Evolutionary conservation across 768 basidiomycete species (phyloP), one percentile per base, ranked within the genome.

Genomic region (Melanogaster broomeanus): DNA sequence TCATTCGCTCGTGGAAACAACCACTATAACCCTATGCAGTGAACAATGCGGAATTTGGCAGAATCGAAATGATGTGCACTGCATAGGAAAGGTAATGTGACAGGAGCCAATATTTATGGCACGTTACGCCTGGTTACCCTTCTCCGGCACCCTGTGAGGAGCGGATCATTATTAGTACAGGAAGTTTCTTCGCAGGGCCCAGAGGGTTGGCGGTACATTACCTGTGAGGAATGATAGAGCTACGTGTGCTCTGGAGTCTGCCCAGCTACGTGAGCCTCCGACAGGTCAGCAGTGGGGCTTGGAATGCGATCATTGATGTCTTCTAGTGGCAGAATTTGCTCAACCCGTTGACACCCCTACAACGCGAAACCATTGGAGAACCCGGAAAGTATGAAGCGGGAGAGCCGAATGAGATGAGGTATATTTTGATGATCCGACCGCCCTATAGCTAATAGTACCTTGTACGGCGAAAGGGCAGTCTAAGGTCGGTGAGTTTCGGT

Each of bases 31-130:
- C 64, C 51, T 30, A 53, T 59, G 18, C 25, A 57, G 61, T 53
- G 48, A 35, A 66, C 62, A 61, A 61, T 56, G 59, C 56, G 24
- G 46, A 19, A 66, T 64, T 35, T 31, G 43, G 58, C 45, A 61
- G 49, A 37, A 45, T 56, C 43, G 58, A 49, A 52, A 28, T 34
- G 52, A 57, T 27, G 42, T 51, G 48, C 42, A 43, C 55, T 49
- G 44, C 49, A 48, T 42, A 44, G 44, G 19, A 11, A 53, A 18
- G 39, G 41, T 10, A 35, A 45, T 37, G 46, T 53, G 53, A 59
- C 51, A 46, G 42, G 50, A 21, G 35, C 31, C 30, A 51, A 40
- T 40, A n/a, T n/a, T n/a, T 31, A 58, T 56, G 57, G 55, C 44
- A 21, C 35, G 45, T 50, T 42, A 25, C 56, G 38, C 48, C 48